Base-by-base conservation (phyloP, 129 eudicot species). In the Centella asiatica region DNA sequence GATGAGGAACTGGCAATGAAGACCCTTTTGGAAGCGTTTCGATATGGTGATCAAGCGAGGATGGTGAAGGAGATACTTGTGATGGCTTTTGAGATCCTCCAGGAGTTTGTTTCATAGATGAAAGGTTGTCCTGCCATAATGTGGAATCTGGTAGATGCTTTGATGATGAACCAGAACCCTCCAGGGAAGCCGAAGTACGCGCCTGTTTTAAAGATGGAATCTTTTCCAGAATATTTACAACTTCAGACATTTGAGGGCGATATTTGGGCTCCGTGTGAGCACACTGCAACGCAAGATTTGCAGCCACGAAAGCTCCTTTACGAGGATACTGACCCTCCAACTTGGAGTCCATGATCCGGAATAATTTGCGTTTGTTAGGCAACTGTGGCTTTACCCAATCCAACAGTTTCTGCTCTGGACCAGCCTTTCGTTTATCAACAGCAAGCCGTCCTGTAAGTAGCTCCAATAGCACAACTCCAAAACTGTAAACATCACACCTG, bases 401-500 rank as follows among this genome's bases (percentile, higher is more conserved):
- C 22, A 82, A 68, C 55, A 86, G 65, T 48, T 72, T 72, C 37
- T 75, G 72, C 78, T 86, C 95, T 33, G 67, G 82, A 18, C 50
- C 45, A 32, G 55, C 44, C 65, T 65, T 69, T 28, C 65, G 57
- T 26, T 50, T 62, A 22, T 86, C 90, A 3, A 79, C 70, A 15
- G 76, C 80, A 44, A 70, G 77, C 4, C 84, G 81, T 44, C 95
- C 95, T 4, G 82, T 78, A 12, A 82, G 69, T 4, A 86, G 65
- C 64, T 86, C 95, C 36, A 86, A 64, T 62, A 86, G 39, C 64
- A 86, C 90, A 1, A 82, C 70, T 24, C 95, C 90, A 44, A 86
- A 82, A 67, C 95, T 82, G 66, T 79, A 86, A 0, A 79, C 84
- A 19, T 86, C 95, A 53, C 89, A 82, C 51, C 74, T 82, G 37